Conservation (phyloP, 1,284 basidiomycete genomes). For the Sporisorium graminicola region DNA sequence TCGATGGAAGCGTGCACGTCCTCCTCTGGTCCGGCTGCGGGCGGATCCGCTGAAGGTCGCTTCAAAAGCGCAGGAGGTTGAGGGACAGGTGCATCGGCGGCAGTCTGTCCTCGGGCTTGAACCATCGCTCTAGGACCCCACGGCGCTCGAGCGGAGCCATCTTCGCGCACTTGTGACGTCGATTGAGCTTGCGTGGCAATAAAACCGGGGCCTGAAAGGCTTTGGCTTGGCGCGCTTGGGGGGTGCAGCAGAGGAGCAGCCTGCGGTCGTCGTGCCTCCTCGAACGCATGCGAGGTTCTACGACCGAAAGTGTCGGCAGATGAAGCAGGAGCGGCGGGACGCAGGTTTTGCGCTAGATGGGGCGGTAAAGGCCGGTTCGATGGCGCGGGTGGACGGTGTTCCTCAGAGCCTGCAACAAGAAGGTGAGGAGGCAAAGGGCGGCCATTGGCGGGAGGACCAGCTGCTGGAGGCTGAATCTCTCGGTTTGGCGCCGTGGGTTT, state of each 20-base stretch:
- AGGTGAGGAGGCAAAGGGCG: slow-evolving; percentile 44
- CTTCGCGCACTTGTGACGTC: slow-evolving; percentile 5
- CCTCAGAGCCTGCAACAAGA: slow-evolving; percentile 26
- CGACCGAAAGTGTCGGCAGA: slow-evolving; percentile 14
- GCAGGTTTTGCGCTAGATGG: slow-evolving; percentile 48
- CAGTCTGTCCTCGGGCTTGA: slow-evolving; percentile 8
- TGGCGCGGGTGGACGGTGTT: slow-evolving; percentile 14
- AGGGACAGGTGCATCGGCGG: background rate
- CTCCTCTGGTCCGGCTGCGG: slow-evolving; percentile 27
- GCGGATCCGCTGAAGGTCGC: background rate
- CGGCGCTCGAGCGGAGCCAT: slow-evolving; percentile 17
- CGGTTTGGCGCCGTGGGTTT: background rate
- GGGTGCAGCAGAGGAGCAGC: slow-evolving; percentile 2
- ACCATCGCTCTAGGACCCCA: slow-evolving; percentile 38
- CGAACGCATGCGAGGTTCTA: slow-evolving; percentile 34
- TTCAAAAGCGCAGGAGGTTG: background rate
- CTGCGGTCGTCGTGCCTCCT: slow-evolving; percentile 25
- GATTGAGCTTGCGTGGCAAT: slow-evolving; percentile 8
- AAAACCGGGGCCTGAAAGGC: background rate
- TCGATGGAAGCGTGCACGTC: slow-evolving; percentile 66
- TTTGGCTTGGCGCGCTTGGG: background rate
- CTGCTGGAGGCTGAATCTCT: slow-evolving; percentile 4
- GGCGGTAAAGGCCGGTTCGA: slow-evolving; percentile 47
- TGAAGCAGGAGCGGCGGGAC: slow-evolving; percentile 20
- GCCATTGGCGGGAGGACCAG: slow-evolving; percentile 12